Conservation (phyloP, 148 eudicot species). For the Polygonum maritimum region DNA sequence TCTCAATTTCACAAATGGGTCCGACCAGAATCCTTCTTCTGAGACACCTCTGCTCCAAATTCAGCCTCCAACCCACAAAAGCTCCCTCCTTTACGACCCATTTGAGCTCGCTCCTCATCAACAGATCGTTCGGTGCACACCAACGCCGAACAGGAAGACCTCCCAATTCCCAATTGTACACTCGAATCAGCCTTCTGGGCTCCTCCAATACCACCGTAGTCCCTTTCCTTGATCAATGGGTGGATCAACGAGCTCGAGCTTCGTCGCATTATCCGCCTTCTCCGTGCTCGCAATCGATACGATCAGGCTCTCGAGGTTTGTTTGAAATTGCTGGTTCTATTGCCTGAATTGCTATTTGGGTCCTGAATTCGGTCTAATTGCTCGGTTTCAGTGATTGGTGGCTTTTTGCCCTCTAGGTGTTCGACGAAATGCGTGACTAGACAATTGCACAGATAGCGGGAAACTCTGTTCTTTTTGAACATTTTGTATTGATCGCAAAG, state of each 20-base stretch:
- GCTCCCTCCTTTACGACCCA: neutral
- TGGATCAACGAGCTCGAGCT: constrained; percentile 19
- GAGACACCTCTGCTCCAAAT: constrained; percentile 12
- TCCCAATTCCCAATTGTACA: constrained; percentile 19
- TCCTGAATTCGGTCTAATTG: neutral
- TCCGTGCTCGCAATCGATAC: constrained; percentile 32
- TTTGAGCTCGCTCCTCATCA: neutral
- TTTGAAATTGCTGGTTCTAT: neutral
- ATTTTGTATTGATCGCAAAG: too few species aligned
- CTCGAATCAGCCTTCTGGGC: constrained; percentile 29
- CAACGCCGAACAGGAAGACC: neutral
- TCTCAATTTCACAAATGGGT: constrained; percentile 7
- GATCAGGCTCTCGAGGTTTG: constrained; percentile 44
- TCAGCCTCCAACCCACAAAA: neutral
- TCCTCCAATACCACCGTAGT: constrained; percentile 16
- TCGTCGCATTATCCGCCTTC: constrained; percentile 29
- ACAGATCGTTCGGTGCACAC: constrained; percentile 6
- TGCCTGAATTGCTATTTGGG: neutral
- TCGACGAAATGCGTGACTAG: constrained; percentile 1
- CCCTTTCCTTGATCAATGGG: constrained; percentile 43
- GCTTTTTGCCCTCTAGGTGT: too few species aligned
- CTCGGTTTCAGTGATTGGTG: neutral
- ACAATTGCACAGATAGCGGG: too few species aligned
- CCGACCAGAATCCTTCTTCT: neutral
- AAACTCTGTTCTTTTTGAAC: too few species aligned